Base-by-base conservation (phyloP, 192 early-diverging fungal genomes). In the Coemansia sp. region DNA sequence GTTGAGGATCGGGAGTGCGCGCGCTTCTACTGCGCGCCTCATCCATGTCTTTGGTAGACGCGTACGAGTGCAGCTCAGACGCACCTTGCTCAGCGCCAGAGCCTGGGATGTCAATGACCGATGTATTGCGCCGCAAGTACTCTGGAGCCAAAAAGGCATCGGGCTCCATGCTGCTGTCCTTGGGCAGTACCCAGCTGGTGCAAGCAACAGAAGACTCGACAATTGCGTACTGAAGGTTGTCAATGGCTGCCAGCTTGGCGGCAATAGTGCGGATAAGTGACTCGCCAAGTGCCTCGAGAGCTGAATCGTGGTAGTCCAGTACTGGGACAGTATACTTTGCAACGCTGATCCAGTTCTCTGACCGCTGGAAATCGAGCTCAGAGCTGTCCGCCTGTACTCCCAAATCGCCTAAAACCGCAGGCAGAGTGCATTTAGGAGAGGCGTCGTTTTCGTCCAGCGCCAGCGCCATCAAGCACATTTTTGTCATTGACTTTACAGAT, bases 221-320 rank as follows among this genome's bases (percentile, higher is more conserved):
- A 16, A 82, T 75, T 2, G 80, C 75, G 51, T 75, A 77, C 43
- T 82, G 80, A 18, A 82, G 62, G 57, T 49, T 43, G 24, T 82
- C 73, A 15, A 82, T 65, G 0, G 80, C 80, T 1, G 36, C 15
- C 8, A 74, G 66, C 60, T 82, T 82, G 33, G n/a, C 71, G 11
- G 43, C 40, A n/a, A 82, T 72, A 15, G 76, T 63, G 16, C 62
- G 61, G 9, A 69, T 2, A 12, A 78, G 43, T 0, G 52, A 27
- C 12, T n/a, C 11, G n/a, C 66, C 68, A 9, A 82, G 63, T 1
- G 38, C 61, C 42, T 63, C 64, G 11, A 82, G 43, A 6, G 65
- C 41, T 4, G 54, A 33, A 36, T 82, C 80, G 2, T 13, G 67
- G 44, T 36, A 74, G 0, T 49, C 57, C 3, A 72, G 41, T 11